Conservation (phyloP, 1,139 yeast genomes). For the Nakaseomyces glabratus region DNA sequence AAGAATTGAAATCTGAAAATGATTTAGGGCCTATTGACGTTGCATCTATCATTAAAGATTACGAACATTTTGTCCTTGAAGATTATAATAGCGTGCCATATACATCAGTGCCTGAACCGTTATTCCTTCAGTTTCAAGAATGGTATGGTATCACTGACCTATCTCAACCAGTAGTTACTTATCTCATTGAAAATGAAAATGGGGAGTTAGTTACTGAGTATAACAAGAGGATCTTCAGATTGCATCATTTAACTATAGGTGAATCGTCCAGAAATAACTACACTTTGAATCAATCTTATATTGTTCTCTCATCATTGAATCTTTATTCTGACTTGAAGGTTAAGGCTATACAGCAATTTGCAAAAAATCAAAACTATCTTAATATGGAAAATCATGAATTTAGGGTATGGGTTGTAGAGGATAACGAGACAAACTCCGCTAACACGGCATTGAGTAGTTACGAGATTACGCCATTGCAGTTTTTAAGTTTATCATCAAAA, state of each 20-base stretch:
- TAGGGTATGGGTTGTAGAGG: conserved; percentile 30
- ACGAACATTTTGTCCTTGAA: conserved; percentile 29
- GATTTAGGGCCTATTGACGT: conserved; percentile 34
- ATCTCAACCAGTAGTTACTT: conserved; percentile 40
- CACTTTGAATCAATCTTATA: conserved; percentile 12
- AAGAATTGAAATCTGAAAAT: conserved; percentile 15
- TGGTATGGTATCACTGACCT: conserved; percentile 48
- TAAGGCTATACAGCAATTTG: conserved; percentile 22
- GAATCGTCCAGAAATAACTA: conserved; percentile 6
- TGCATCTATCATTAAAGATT: conserved; percentile 24
- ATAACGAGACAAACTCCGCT: conserved; percentile 4
- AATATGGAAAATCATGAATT: conserved; percentile 19
- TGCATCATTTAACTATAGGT: conserved; percentile 40
- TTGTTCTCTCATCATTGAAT: conserved; percentile 20
- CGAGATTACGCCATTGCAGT: conserved; percentile 24
- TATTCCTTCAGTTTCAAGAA: conserved; percentile 37
- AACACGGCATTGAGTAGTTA: conserved; percentile 14
- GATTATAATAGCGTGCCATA: conserved; percentile 29
- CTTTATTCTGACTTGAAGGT: conserved; percentile 18
- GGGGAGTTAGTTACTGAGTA: conserved; percentile 43
- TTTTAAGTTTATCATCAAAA: conserved; percentile 22
- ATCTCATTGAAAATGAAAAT: conserved; percentile 34
- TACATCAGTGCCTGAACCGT: conserved; percentile 34
- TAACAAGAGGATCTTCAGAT: conserved; percentile 41
- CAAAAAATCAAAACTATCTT: conserved; percentile 17